Conservation (phyloP, 2,329 filamentous ascomycete genomes). For the Aspergillus carbonarius region DNA sequence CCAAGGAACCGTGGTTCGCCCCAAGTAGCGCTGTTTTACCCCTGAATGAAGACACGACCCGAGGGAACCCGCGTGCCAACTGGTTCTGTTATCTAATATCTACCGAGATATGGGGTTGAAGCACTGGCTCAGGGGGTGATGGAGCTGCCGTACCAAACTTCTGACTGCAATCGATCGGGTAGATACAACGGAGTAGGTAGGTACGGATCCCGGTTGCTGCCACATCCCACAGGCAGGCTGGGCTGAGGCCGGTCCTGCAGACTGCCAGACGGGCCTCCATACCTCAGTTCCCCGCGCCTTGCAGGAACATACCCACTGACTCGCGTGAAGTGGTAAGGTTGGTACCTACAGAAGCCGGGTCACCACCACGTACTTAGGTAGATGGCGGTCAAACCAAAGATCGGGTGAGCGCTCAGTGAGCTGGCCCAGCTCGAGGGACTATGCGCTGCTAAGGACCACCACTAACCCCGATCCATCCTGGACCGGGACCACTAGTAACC, state of each 20-base stretch:
- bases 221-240: background rate
- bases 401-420: constrained; percentile 1
- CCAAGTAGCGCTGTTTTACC: constrained; percentile 20
- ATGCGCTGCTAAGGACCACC: constrained; percentile 1
- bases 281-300: background rate
- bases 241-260: background rate
- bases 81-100: background rate
- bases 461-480: constrained; percentile 1
- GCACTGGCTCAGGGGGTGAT: background rate
- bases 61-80: constrained; percentile 9
- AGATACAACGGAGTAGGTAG: too few species aligned
- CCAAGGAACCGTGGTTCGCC: constrained; percentile 25
- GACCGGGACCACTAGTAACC: background rate
- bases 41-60: constrained; percentile 26
- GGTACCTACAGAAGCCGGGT: background rate
- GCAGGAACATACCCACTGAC: background rate
- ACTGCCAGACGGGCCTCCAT: background rate
- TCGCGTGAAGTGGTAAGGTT: background rate
- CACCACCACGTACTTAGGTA: constrained; percentile 6
- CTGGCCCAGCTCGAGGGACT: constrained; percentile 6
- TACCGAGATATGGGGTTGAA: background rate
- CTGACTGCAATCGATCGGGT: background rate
- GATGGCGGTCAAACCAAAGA: constrained; percentile 15
- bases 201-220: background rate
- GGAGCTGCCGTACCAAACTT: background rate